Percentiles rank a stretch among this genome's conserved stretches.
Conservation (phyloP, 169 alveolate species). For the Plasmodium knowlesi region DNA sequence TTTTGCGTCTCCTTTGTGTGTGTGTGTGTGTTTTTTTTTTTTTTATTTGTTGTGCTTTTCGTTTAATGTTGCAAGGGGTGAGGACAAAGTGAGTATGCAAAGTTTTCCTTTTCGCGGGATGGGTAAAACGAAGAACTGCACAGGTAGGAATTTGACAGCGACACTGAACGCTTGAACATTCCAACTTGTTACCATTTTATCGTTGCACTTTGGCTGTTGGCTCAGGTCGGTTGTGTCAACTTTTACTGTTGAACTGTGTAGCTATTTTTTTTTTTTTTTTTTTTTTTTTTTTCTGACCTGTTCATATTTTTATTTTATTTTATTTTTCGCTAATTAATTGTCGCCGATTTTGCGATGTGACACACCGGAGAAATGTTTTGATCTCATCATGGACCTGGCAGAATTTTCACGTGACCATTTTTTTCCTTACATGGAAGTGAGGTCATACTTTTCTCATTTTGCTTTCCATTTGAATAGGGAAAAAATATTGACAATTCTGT, state of each 20-base stretch:
- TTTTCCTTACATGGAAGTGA: neutral
- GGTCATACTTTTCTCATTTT: neutral
- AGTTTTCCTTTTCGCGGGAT: neutral
- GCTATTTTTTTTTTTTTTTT: neutral
- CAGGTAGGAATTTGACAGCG: neutral
- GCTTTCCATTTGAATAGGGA: neutral
- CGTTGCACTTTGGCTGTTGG: neutral
- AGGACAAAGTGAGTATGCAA: neutral
- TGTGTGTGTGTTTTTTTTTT: neutral
- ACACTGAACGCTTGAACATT: neutral
- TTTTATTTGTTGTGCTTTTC: neutral
- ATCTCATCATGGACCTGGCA: neutral
- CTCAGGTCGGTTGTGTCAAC: neutral
- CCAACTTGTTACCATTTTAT: neutral
- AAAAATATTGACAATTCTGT: neutral
- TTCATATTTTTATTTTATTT: too few relatives aligned
- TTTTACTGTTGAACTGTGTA: neutral
- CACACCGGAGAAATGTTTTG: neutral
- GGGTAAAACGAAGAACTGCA: neutral
- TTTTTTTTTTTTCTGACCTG: too few relatives aligned
- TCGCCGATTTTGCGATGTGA: neutral
- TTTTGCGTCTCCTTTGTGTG: neutral
- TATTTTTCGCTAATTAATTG: neutral
- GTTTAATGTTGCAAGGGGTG: neutral
- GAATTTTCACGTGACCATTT: neutral